phyloP scores from a whole-genome alignment of 2,329 filamentous ascomycete species.

The Tolypocladium ophioglossoides region DNA sequence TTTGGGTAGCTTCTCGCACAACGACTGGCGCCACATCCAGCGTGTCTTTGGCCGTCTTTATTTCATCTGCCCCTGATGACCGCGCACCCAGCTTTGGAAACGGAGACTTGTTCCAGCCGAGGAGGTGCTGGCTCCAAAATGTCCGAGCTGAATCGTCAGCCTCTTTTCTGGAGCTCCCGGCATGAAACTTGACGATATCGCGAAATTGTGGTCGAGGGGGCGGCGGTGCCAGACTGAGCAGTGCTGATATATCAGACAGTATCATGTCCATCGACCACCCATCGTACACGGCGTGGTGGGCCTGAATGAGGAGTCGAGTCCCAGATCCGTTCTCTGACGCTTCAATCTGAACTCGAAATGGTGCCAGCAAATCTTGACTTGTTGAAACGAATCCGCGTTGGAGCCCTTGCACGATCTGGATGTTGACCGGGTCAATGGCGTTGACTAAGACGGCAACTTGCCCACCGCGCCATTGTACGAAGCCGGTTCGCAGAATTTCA shows the following conservation, averaged over 20 bases:
- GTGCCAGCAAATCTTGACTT: slow-evolving; percentile 35
- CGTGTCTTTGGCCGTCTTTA: slow-evolving; percentile 4
- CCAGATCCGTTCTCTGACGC: slow-evolving; percentile 8
- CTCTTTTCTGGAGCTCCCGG: slow-evolving; percentile 9
- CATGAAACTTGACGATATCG: slow-evolving; percentile 42
- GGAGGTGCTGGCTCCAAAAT: slow-evolving; percentile 63
- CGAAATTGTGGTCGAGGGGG: slow-evolving; percentile 46
- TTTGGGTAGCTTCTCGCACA: slow-evolving; percentile 22
- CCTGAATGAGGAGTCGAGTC: slow-evolving; percentile 35
- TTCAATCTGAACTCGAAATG: slow-evolving; percentile 50
- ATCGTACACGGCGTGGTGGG: slow-evolving; percentile 83
- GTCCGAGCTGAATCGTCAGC: slow-evolving; percentile 32
- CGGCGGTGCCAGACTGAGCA: slow-evolving; percentile 27
- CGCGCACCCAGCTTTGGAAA: slow-evolving; percentile 40
- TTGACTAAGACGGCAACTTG: slow-evolving; percentile 49
- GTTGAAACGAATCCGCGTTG: slow-evolving; percentile 27
- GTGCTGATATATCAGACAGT: slow-evolving; percentile 49
- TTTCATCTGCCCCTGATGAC: slow-evolving; percentile 12
- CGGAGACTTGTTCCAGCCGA: slow-evolving; percentile 39
- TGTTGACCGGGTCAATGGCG: slow-evolving; percentile 28
- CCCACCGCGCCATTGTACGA: slow-evolving; percentile 38
- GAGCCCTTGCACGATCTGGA: slow-evolving; percentile 28
- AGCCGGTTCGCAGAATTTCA: slow-evolving; percentile 64
- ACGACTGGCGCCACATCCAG: slow-evolving; percentile 8
- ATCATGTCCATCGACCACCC: slow-evolving; percentile 85